Base-by-base conservation (phyloP, 345 rosid genomes). In the Limnanthes douglasii region DNA sequence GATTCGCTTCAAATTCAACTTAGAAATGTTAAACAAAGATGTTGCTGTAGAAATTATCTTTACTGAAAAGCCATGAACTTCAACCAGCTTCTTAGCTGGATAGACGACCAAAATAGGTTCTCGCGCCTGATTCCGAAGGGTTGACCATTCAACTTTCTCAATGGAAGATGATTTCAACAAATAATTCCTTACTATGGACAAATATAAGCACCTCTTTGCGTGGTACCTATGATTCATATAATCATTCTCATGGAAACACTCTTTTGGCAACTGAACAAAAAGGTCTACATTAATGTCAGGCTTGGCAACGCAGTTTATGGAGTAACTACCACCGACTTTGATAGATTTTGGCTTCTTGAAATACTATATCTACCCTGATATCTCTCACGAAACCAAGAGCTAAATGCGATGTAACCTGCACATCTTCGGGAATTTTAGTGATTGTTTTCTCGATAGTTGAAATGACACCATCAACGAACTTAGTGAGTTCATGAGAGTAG, bases 241-340 rank as follows among this genome's bases (percentile, higher is more conserved):
- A 53, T 88, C 95, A 42, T 77, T 76, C 73, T 76, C 93, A 42
- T 59, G 66, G 52, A 79, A 88, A 55, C 95, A 84, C 23, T 83
- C 95, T 95, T 83, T 83, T 5, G 95, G 94, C 66, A 83, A 50
- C 19, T 70, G 69, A 11, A 83, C 9, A 21, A 88, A 68, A 54
- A 88, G 53, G 26, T 88, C 98, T 27, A 77, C 72, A 55, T 30
- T 66, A 34, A 70, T 44, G 26, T 66, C 66, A 1, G 92, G 95
- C 59, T 77, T 88, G 0, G 62, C 79, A 28, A 79, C 41, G 37
- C 75, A 60, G 22, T 53, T 52, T 18, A 65, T 65, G 0, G 86
- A 59, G 52, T 79, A 88, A 44, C 94, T 79, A 9, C 97, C 97
- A 5, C 79, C 76, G 36, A 76, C 54, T 60, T 42, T 70, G 31